Conservation (phyloP, 1,139 yeast genomes). For the Nakaseomyces delphensis region DNA sequence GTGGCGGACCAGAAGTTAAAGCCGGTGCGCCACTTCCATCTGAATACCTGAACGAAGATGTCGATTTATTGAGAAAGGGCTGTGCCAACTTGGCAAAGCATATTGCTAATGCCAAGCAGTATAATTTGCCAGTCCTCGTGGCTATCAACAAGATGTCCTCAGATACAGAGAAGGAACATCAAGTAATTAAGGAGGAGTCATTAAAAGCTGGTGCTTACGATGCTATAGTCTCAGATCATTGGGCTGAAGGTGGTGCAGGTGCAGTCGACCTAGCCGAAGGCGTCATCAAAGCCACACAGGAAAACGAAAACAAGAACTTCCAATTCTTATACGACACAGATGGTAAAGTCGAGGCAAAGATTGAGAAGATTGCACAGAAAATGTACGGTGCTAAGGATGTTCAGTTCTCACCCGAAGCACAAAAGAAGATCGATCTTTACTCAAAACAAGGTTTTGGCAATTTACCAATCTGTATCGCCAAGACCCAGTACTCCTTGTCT, state of each 20-base stretch:
- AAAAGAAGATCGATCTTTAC: conserved; percentile 55
- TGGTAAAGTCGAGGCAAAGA: conserved; percentile 66
- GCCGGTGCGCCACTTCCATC: conserved; percentile 89
- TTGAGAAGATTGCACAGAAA: conserved; percentile 55
- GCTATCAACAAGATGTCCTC: conserved; percentile 90
- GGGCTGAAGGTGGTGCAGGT: conserved; percentile 98
- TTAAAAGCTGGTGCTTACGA: conserved; percentile 90
- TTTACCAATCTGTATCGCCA: conserved; percentile 74
- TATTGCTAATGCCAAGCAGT: conserved; percentile 73
- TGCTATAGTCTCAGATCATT: conserved; percentile 91
- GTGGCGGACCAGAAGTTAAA: conserved; percentile 97
- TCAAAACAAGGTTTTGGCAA: conserved; percentile 64
- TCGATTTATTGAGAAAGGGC: conserved; percentile 74
- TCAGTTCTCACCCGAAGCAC: conserved; percentile 60
- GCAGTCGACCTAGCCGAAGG: conserved; percentile 84
- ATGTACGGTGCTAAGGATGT: conserved; percentile 71
- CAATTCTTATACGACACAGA: conserved; percentile 67
- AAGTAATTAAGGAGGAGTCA: conserved; percentile 73
- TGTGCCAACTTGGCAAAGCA: conserved; percentile 89
- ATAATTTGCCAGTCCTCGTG: conserved; percentile 90
- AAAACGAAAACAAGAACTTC: conserved; percentile 41
- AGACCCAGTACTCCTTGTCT: conserved; percentile 74
- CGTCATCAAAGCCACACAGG: conserved; percentile 64
- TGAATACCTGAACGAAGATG: conserved; percentile 78
- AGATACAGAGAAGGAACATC: conserved; percentile 78